Evolutionary conservation across 176 grass and related monocot species (phyloP).

Genomic region (Triticum turgidum): DNA sequence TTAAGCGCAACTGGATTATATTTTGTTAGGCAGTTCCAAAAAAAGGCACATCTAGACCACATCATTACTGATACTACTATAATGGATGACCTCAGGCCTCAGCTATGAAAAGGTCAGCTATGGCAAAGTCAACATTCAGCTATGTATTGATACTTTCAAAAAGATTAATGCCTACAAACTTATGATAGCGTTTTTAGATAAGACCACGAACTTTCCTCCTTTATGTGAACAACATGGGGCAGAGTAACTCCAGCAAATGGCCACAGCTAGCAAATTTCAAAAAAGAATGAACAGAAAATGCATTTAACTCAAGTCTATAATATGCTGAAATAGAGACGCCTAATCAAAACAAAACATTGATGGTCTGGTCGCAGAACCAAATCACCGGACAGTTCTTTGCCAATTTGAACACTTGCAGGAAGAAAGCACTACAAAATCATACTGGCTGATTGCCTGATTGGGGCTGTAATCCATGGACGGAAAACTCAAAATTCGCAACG

Average conservation of each 20-base stretch:
- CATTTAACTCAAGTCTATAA: neutral
- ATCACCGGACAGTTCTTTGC: too few species aligned
- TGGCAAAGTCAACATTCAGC: neutral
- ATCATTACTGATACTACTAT: neutral
- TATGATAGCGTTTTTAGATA: neutral
- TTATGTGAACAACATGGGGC: neutral
- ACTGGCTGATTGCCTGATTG: too few species aligned
- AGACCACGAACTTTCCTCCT: neutral
- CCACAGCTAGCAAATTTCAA: neutral
- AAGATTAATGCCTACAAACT: neutral
- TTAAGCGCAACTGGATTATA: too few species aligned
- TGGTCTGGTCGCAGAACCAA: neutral
- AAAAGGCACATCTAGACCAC: neutral
- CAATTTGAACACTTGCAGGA: too few species aligned
- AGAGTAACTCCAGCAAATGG: neutral
- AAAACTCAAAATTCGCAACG: too few species aligned
- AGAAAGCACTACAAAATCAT: too few species aligned
- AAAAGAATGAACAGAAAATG: neutral
- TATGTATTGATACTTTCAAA: neutral
- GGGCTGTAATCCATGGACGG: neutral
- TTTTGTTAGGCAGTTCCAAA: neutral
- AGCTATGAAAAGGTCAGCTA: conserved; percentile 3
- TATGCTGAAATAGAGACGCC: too few species aligned
- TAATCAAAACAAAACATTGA: neutral
- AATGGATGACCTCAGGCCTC: neutral